Conservation (phyloP, 1,284 basidiomycete genomes). For the Afroboletus lepidellus region DNA sequence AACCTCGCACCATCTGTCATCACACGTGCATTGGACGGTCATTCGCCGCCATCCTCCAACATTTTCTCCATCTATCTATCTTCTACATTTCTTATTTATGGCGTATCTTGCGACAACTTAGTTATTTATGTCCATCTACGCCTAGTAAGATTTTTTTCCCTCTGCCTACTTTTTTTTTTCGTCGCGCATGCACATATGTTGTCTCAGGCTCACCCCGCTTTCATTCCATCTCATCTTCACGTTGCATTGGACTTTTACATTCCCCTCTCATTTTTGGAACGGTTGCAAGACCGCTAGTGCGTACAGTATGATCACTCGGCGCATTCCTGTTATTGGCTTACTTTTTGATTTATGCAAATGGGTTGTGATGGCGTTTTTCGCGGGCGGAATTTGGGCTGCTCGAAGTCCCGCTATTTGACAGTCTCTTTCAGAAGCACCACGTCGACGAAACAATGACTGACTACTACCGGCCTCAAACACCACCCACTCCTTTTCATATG, state of each 20-base stretch:
- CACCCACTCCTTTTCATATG: too few relatives aligned
- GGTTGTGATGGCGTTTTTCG: slow-evolving; percentile 2
- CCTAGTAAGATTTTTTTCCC: slow-evolving; percentile 14
- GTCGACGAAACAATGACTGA: too few relatives aligned
- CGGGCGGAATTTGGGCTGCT: too few relatives aligned
- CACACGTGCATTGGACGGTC: slow-evolving; percentile 33
- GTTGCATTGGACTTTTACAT: slow-evolving; percentile 21
- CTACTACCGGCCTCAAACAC: too few relatives aligned
- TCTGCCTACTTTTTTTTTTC: background rate
- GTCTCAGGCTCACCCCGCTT: slow-evolving; percentile 1
- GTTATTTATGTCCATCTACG: slow-evolving; percentile 36
- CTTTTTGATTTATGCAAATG: slow-evolving; percentile 20
- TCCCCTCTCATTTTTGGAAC: slow-evolving; percentile 18
- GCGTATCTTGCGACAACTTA: slow-evolving; percentile 29
- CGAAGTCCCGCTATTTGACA: too few relatives aligned
- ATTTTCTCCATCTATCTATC: slow-evolving; percentile 17
- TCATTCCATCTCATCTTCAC: slow-evolving; percentile 2
- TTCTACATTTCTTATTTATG: slow-evolving; percentile 27
- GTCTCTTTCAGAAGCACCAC: too few relatives aligned
- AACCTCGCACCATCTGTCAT: slow-evolving; percentile 25
- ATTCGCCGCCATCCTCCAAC: slow-evolving; percentile 19
- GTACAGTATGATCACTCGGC: slow-evolving; percentile 16
- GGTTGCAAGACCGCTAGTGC: slow-evolving; percentile 24
- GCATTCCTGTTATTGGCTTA: slow-evolving; percentile 15
- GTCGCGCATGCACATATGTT: slow-evolving; percentile 7